Conservation (phyloP, 345 rosid genomes). For the Salix koriyanagi region DNA sequence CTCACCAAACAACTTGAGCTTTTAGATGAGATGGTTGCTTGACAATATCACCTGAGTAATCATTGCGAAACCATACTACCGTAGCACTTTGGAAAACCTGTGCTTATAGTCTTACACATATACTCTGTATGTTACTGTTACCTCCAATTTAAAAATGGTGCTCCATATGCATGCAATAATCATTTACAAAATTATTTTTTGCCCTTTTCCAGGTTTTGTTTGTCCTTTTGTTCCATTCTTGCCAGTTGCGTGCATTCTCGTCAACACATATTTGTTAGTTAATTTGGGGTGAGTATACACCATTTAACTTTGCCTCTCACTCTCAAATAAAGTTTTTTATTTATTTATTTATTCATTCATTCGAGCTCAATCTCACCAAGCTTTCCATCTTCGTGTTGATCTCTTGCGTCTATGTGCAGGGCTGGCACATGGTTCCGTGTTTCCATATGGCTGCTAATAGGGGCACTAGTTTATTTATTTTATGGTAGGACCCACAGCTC, state of each 20-base stretch:
- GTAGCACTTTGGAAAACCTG: not conserved
- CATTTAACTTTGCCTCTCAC: not conserved
- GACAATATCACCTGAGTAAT: no score
- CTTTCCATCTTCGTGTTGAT: not conserved
- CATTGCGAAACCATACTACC: not conserved
- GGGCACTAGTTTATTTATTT: conserved; percentile 55
- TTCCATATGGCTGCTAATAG: conserved; percentile 62
- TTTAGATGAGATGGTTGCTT: no score
- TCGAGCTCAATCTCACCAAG: not conserved
- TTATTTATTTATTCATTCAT: no score
- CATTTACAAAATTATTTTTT: not conserved
- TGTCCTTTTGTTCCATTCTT: conserved; percentile 60
- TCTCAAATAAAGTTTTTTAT: not conserved
- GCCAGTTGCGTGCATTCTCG: conserved; percentile 53
- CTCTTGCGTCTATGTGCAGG: conserved; percentile 23
- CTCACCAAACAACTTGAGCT: no score
- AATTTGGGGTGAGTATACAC: conserved; percentile 53
- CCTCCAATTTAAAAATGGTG: no score
- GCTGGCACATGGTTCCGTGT: conserved; percentile 72
- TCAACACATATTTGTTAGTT: conserved; percentile 52
- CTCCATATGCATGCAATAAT: not conserved
- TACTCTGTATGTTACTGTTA: not conserved
- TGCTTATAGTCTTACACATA: not conserved
- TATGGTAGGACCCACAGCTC: conserved; percentile 74
- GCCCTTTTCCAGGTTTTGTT: conserved; percentile 44